phyloP scores from a whole-genome alignment of 805 yeast species.

The Blastobotrys parvus region DNA sequence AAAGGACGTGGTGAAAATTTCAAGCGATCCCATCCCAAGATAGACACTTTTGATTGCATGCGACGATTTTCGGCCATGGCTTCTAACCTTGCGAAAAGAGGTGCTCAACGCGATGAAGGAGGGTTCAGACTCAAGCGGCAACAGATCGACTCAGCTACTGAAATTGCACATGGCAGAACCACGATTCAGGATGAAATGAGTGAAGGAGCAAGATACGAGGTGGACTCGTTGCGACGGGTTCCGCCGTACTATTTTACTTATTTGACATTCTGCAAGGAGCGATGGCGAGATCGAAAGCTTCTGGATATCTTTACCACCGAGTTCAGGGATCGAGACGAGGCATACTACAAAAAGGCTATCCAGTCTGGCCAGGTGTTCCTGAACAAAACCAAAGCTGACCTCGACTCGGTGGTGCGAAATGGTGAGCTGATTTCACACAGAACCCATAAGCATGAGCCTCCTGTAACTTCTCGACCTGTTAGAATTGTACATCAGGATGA shows the following conservation, averaged over 20 bases:
- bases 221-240: slow-evolving; percentile 53
- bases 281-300: slow-evolving; percentile 85
- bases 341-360: slow-evolving; percentile 56
- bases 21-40: too few species aligned
- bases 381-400: slow-evolving; percentile 54
- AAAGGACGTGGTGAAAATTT: too few species aligned
- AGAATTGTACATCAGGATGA: slow-evolving; percentile 72
- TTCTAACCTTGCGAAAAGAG: not conserved
- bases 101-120: slow-evolving; percentile 6
- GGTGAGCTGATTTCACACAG: slow-evolving; percentile 82
- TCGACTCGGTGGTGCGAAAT: slow-evolving; percentile 60
- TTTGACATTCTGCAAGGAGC: slow-evolving; percentile 77
- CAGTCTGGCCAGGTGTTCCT: slow-evolving; percentile 69
- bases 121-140: slow-evolving; percentile 10
- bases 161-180: slow-evolving; percentile 7
- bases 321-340: slow-evolving; percentile 68
- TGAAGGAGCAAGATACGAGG: slow-evolving; percentile 29
- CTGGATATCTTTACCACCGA: slow-evolving; percentile 77
- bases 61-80: not conserved
- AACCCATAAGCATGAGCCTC: slow-evolving; percentile 88
- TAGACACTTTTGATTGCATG: too few species aligned
- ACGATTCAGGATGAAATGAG: slow-evolving; percentile 26
- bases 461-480: slow-evolving; percentile 54
- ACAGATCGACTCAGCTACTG: slow-evolving; percentile 3
- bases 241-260: slow-evolving; percentile 85